These are phyloP conservation scores for Tetrahymena elliotti DNA, from an alignment of 73 alveolate genomes.

Conservation along the genomic window DNA sequence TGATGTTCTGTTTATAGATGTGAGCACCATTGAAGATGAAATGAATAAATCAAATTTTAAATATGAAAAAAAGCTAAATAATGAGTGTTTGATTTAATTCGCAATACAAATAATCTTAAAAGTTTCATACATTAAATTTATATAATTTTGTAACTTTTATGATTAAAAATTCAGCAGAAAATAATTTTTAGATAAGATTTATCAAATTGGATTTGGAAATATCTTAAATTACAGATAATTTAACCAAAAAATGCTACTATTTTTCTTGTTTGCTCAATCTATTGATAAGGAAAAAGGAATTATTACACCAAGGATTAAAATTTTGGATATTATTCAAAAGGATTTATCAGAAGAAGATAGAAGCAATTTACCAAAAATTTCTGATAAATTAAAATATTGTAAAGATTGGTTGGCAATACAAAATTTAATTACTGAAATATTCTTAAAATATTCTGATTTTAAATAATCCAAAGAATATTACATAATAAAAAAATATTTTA, in stretches of 20 bases:
- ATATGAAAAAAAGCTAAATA: too few species aligned
- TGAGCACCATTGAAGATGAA: neutral
- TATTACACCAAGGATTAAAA: neutral
- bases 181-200: neutral
- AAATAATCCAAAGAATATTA: neutral
- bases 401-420: neutral
- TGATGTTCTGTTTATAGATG: neutral
- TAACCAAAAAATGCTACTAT: neutral
- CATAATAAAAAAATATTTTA: too few species aligned
- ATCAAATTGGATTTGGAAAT: neutral
- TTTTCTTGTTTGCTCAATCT: neutral
- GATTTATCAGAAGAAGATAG: neutral
- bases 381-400: neutral
- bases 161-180: neutral
- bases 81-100: neutral
- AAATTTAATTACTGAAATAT: too few species aligned
- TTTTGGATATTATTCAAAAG: too few species aligned
- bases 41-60: too few species aligned
- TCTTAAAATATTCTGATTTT: neutral
- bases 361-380: neutral
- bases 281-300: neutral
- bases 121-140: neutral
- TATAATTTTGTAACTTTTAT: neutral
- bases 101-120: neutral
- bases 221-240: too few species aligned